phyloP scores from a whole-genome alignment of 352 stramenopile genomes.

The Globisporangium spiculum region DNA sequence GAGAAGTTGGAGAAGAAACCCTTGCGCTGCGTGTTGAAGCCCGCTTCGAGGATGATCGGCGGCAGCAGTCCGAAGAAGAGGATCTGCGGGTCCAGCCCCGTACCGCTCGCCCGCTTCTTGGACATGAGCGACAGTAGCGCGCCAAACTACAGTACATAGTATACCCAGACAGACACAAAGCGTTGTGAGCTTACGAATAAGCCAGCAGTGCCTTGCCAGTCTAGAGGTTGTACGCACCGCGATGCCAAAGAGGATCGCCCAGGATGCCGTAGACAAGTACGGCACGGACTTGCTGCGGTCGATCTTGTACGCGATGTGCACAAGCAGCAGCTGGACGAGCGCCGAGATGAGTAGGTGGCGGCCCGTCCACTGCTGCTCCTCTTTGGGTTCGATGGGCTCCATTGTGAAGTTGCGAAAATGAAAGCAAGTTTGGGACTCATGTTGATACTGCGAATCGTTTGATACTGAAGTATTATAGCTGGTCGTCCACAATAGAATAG shows the following conservation, averaged over 20 bases:
- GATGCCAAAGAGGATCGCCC: conserved; percentile 53
- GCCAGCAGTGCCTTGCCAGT: background rate
- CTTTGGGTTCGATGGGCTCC: background rate
- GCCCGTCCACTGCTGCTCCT: conserved; percentile 33
- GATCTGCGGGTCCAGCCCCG: conserved; percentile 42
- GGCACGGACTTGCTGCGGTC: conserved; percentile 35
- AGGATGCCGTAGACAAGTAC: conserved; percentile 45
- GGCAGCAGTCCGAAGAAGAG: conserved; percentile 61
- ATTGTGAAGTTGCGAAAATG: background rate
- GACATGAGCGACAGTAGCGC: conserved; percentile 28
- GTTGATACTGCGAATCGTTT: background rate
- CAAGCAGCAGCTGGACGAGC: conserved; percentile 43
- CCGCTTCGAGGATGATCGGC: conserved; percentile 64
- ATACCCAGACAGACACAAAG: too few relatives aligned
- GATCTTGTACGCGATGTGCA: conserved; percentile 53
- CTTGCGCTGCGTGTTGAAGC: conserved; percentile 63
- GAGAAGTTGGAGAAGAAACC: conserved; percentile 52
- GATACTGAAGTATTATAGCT: too few relatives aligned
- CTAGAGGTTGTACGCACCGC: conserved; percentile 19
- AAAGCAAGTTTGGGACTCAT: background rate
- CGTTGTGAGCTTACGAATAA: background rate
- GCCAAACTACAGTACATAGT: conserved; percentile 21
- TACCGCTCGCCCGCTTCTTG: conserved; percentile 24
- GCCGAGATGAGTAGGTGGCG: conserved; percentile 45
- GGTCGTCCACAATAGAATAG: too few relatives aligned